Conservation (phyloP, 2,329 filamentous ascomycete species). For the Colletotrichum cereale region DNA sequence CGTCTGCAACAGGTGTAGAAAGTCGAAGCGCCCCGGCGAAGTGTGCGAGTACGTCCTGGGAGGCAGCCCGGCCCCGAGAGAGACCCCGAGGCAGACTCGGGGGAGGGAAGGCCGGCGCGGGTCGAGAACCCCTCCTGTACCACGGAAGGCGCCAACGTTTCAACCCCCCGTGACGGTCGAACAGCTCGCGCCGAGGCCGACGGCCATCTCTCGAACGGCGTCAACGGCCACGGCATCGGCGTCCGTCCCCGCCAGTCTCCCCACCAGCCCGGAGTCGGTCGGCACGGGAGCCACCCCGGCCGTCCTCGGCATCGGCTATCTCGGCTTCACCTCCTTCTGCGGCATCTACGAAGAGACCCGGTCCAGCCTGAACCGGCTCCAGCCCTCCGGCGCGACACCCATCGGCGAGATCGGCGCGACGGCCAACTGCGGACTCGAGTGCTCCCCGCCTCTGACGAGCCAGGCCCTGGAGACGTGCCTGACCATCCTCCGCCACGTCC, state of each 20-base stretch:
- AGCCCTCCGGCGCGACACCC: constrained; percentile 34
- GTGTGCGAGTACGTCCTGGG: constrained; percentile 54
- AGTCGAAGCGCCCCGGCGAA: constrained; percentile 46
- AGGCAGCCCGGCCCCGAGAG: constrained; percentile 16
- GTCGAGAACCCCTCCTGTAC: constrained; percentile 14
- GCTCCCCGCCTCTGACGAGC: constrained; percentile 29
- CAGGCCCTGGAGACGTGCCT: constrained; percentile 52
- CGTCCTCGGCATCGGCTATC: constrained; percentile 51
- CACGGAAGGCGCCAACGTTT: constrained; percentile 7
- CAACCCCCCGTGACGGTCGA: neutral
- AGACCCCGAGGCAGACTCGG: constrained; percentile 2
- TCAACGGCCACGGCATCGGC: constrained; percentile 7
- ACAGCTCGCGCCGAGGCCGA: neutral
- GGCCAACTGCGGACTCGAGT: constrained; percentile 21
- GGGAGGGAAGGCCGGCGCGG: constrained; percentile 18
- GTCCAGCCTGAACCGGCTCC: constrained; percentile 52
- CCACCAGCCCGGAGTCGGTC: constrained; percentile 36
- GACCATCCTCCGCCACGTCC: constrained; percentile 53
- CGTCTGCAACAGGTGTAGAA: constrained; percentile 54
- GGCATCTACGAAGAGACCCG: constrained; percentile 58
- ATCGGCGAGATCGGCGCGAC: constrained; percentile 31
- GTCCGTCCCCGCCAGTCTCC: constrained; percentile 23
- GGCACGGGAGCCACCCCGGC: constrained; percentile 19
- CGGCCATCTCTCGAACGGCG: constrained; percentile 1
- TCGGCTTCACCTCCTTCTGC: constrained; percentile 60